Evolutionary conservation across 805 yeast species (phyloP), one percentile per base, ranked within the genome.

Genomic region (Komagataella ulmi): DNA sequence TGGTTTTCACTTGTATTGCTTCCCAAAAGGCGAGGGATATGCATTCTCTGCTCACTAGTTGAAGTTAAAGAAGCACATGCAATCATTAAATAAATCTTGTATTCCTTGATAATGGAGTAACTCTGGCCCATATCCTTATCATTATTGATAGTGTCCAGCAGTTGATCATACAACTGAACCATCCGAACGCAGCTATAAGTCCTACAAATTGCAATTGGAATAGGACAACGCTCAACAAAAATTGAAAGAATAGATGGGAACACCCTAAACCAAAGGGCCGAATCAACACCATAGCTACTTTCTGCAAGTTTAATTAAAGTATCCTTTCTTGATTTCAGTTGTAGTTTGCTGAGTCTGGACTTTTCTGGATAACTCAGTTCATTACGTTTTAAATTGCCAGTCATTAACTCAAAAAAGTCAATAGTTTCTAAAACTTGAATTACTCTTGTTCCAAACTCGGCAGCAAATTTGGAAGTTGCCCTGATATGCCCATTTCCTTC

Each of bases 261-360:
- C 1, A 84, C 76, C 54, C 95, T 77, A 59, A 91, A 84, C 99
- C 99, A 93, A n/a, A 93, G 69, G 0, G 98, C 96, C 1, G 95
- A 82, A 67, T 93, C 99, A 7, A 93, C 90, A 1, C 98, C 97
- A 60, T 90, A 86, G 53, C 85, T 95, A 1, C 96, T 85, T 57
- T 88, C 96, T 0, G 96, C 96, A 6, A 93, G 69, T 49, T 81
- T 76, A 0, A 85, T 71, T n/a, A 95, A 66, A 2, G 88, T 74
- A 23, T 85, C 86, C 54, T 78, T 81, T 56, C 82, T 77, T 53
- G 76, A 76, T 58, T 67, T 77, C 50, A 64, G 65, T 55, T 72
- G 78, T 43, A 93, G 66, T 58, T 85, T 85, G 1, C 80, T 60
- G 14, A 90, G 67, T 44, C 97, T 69, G 17, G 80, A 77, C 48